phyloP scores from a whole-genome alignment of 257 asterid species.

The Solanum virginianum region DNA sequence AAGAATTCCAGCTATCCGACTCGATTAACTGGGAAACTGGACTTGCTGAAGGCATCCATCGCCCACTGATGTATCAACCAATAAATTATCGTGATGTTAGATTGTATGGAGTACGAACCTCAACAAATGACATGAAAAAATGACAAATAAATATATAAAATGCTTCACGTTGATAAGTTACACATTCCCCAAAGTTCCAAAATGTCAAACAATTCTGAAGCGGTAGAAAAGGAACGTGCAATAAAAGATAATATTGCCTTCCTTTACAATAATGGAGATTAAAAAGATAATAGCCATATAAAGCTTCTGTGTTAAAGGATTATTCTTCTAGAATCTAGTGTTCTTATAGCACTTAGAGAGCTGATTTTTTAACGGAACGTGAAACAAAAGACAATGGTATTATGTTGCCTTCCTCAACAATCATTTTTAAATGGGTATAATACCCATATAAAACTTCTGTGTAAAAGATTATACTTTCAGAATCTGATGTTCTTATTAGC shows the following conservation, averaged over 20 bases:
- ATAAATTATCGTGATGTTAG: conserved; percentile 96
- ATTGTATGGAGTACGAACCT: conserved; percentile 44
- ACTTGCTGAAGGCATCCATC: conserved; percentile 68
- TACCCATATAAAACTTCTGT: not conserved
- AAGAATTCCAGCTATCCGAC: conserved; percentile 58
- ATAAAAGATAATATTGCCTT: not conserved
- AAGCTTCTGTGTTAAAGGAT: not conserved
- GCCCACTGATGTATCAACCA: conserved; percentile 98
- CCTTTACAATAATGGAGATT: not conserved
- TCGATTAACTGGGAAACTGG: conserved; percentile 51
- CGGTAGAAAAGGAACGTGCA: not conserved
- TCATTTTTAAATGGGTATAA: not conserved
- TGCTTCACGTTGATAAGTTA: not conserved
- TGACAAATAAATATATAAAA: not conserved
- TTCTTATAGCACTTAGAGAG: not conserved
- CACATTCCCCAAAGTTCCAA: not conserved
- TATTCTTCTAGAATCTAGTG: not conserved
- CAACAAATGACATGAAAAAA: conserved; percentile 23
- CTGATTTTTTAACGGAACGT: not conserved
- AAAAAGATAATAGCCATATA: not conserved
- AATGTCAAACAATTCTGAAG: not conserved
- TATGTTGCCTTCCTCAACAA: not conserved
- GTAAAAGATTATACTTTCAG: not conserved
- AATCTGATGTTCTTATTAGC: not conserved
- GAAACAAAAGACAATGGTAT: not conserved